Conservation (phyloP, 2,329 filamentous ascomycete species). For the Lasiodiplodia gonubiensis region DNA sequence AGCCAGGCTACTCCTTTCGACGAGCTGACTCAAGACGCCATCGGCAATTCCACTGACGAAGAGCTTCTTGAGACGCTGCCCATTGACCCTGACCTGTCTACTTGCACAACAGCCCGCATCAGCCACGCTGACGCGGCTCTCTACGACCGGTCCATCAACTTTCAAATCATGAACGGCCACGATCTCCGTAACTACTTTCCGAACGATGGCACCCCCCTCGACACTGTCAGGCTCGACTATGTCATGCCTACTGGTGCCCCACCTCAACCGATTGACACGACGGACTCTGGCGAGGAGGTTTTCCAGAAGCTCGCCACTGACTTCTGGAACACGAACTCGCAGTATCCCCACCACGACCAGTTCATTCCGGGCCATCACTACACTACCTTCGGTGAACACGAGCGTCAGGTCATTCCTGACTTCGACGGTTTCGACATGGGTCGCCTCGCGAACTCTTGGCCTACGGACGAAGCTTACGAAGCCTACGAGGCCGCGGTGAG, state of each 20-base stretch:
- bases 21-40: neutral
- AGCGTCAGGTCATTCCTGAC: neutral
- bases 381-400: neutral
- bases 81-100: neutral
- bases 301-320: neutral
- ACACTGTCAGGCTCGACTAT: no score
- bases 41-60: neutral
- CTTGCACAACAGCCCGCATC: neutral
- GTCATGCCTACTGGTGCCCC: neutral
- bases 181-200: neutral
- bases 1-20: no score
- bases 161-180: neutral
- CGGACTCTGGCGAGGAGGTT: neutral
- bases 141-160: neutral
- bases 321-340: neutral
- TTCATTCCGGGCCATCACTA: neutral
- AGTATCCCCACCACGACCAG: slow-evolving; percentile 6
- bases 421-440: slow-evolving; percentile 3
- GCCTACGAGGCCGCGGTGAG: neutral
- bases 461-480: neutral
- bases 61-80: neutral
- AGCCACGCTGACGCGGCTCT: neutral
- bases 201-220: neutral
- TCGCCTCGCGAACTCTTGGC: neutral
- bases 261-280: neutral